Evolutionary conservation across 805 yeast genomes (phyloP), one percentile per base, ranked within the genome.

Genomic region (Metschnikowia continentalis): DNA sequence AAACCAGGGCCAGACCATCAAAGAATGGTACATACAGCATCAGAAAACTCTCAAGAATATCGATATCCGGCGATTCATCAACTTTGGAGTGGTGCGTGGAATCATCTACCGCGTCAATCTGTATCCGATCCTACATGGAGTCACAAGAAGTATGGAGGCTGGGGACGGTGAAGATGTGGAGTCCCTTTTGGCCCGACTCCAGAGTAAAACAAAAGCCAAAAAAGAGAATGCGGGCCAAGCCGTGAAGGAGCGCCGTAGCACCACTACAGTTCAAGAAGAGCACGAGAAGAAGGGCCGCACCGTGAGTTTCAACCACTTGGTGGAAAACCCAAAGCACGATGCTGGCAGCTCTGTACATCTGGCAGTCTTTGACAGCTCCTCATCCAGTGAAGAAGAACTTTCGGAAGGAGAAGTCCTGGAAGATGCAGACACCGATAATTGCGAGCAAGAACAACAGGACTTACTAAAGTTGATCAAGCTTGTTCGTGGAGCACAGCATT

Each of bases 81-180:
- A 90, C 17, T 94, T 91, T 73, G 99, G 99, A 1, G 77, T 89
- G 2, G 72, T 89, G 22, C 79, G 90, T 54, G 90, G 96, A 0
- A 61, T 94, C 5, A 85, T 95, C 7, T 90, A 90, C 63, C 70
- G 97, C 47, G 87, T 90, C 1, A 79, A 86, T 49, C 73, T 90
- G 19, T 88, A 81, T 61, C 97, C 98, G 0, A 69, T 88, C 1
- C 65, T 81, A 47, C 71, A 67, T 35, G 65, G 69, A 41, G 61
- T 76, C 13, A 67, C 69, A n/a, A 67, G 68, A 39, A 65, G 73
- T 0, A 61, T 71, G 2, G 79, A 75, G 37, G 51, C 52, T 38
- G 54, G 55, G 7, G 54, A 51, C 17, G 50, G 43, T 14, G 46
- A 35, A 11, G 39, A 44, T 8, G 58, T 49, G 22, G 54, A 58